These are phyloP conservation scores for Bruguiera parviflora DNA, from an alignment of 345 rosid genomes.

Conservation along the genomic window DNA sequence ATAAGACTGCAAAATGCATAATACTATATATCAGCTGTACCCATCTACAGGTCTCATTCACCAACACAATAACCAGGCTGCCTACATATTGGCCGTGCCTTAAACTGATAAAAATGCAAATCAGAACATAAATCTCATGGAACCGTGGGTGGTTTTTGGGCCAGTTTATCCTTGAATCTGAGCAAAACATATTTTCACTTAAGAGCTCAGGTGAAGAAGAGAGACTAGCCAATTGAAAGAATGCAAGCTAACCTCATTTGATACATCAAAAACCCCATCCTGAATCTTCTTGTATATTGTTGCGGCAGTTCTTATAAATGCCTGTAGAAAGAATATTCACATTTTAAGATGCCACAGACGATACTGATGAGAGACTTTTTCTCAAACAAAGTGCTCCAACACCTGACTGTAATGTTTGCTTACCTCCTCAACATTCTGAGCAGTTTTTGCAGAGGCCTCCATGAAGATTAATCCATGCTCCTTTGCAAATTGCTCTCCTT, in stretches of 20 bases:
- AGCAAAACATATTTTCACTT: too few species aligned
- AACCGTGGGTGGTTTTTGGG: background rate
- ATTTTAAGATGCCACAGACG: background rate
- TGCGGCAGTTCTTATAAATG: slow-evolving; percentile 91
- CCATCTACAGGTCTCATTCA: background rate
- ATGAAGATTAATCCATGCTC: slow-evolving; percentile 95
- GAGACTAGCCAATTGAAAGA: background rate
- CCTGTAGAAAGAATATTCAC: slow-evolving; percentile 37
- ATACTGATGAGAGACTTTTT: background rate
- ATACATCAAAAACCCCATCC: slow-evolving; percentile 97
- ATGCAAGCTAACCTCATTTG: slow-evolving; percentile 63
- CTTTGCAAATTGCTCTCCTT: slow-evolving; percentile 94
- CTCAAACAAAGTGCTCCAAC: background rate
- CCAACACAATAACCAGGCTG: background rate
- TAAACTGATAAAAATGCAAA: background rate
- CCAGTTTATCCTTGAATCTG: too few species aligned
- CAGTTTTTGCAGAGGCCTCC: slow-evolving; percentile 99
- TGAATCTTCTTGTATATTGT: slow-evolving; percentile 94
- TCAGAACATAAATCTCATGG: background rate
- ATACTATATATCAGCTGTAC: slow-evolving; percentile 16
- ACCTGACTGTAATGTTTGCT: background rate
- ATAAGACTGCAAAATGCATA: slow-evolving; percentile 51
- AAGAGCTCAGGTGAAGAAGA: background rate
- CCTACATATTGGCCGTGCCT: background rate
- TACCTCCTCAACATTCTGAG: slow-evolving; percentile 97